Conservation (phyloP, 2,329 filamentous ascomycete genomes). For the Xylaria sp. region DNA sequence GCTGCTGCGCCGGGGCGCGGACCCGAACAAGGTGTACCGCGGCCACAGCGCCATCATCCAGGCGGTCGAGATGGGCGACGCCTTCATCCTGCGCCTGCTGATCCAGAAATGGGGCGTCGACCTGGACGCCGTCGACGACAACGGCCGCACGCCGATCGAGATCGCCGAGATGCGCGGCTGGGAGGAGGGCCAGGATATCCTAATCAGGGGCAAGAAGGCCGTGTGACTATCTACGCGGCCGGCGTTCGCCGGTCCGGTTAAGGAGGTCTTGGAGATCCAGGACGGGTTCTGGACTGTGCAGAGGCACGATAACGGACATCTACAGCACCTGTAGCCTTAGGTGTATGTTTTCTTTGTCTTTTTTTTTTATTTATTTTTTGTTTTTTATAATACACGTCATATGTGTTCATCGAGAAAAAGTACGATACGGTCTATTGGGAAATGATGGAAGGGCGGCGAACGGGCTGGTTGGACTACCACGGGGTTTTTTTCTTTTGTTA, state of each 20-base stretch:
- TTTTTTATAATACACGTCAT: too few species aligned
- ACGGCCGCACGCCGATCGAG: conserved; percentile 59
- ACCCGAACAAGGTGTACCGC: conserved; percentile 71
- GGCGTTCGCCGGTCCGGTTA: conserved; percentile 4
- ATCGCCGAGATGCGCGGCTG: conserved; percentile 64
- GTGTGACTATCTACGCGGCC: conserved; percentile 27
- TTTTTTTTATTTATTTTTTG: too few species aligned
- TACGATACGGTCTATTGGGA: too few species aligned
- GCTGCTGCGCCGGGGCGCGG: conserved; percentile 66
- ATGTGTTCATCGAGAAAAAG: too few species aligned
- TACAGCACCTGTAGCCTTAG: too few species aligned
- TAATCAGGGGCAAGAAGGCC: conserved; percentile 41
- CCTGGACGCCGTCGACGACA: conserved; percentile 58
- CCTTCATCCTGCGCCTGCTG: conserved; percentile 58
- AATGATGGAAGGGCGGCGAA: too few species aligned
- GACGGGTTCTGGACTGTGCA: conserved; percentile 22
- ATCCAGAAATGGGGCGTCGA: conserved; percentile 56
- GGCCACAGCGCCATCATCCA: conserved; percentile 71
- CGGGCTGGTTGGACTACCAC: too few species aligned
- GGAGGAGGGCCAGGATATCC: conserved; percentile 59
- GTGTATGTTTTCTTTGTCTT: too few species aligned
- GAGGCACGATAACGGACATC: too few species aligned
- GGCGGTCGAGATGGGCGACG: conserved; percentile 67
- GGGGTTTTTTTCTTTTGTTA: too few species aligned
- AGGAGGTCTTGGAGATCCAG: conserved; percentile 19